Evolutionary conservation across 768 basidiomycete species (phyloP), one percentile per base, ranked within the genome.

Genomic region (Calvatia gigantea): DNA sequence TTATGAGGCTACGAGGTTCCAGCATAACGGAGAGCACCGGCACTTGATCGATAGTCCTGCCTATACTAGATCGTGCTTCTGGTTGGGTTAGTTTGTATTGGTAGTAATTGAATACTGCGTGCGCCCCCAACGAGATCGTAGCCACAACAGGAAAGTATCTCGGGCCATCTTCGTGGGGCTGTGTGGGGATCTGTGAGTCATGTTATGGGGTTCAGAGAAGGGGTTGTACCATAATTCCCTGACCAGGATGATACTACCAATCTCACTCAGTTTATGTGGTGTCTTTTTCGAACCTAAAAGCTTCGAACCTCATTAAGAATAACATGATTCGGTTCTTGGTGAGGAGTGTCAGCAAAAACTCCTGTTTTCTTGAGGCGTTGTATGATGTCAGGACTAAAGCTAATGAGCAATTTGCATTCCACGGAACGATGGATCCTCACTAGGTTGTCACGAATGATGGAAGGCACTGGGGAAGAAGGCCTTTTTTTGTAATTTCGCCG

Each of bases 121-220:
- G 91, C 1, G 91, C 89, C 38, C 87, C 86, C 56, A 97, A 72
- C 12, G 94, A 94, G 47, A 98, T 72, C n/a, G 95, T 97, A 1
- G 91, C 87, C 1, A 97, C 94, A 4, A 88, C 83, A 0, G 94
- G 91, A 64, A 85, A 74, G 71, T 96, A 98, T 15, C 86, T 81
- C 2, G 93, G 88, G 0, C 95, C 94, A 67, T 98, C 94, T 73
- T 96, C 86, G 63, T 97, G 95, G 1, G 93, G 91, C 91, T 95
- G 69, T 25, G 17, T 11, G 44, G 31, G 33, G 49, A 29, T 61
- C 47, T 58, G 51, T 50, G 58, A 58, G 33, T 46, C n/a, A 43
- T 51, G 33, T 54, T 48, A 17, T 46, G 48, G 23, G n/a, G 29
- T 52, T 21, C 39, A 42, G 32, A 54, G 46, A 57, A 47, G 53